A percentile compares a stretch with the other conserved stretches of the same genome.
Conservation (phyloP, 306 rosid species). For the Medicago ruthenica region DNA sequence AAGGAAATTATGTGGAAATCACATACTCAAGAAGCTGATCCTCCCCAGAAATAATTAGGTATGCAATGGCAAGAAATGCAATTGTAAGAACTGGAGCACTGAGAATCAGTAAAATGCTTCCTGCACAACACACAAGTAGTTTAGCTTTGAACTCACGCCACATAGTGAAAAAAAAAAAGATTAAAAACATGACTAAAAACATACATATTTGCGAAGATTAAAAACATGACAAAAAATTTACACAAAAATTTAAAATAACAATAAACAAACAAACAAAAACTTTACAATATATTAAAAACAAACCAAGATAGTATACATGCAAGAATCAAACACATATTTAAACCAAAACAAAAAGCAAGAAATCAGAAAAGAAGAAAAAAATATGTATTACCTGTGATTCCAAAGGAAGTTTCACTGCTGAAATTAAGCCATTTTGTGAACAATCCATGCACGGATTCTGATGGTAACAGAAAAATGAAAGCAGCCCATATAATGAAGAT, state of each 20-base stretch:
- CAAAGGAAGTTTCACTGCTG: conserved; percentile 53
- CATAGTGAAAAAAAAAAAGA: not conserved
- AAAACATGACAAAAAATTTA: not conserved
- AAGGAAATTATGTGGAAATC: not conserved
- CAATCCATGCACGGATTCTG: conserved; percentile 39
- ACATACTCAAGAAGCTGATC: conserved; percentile 63
- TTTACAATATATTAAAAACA: not conserved
- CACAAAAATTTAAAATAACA: not conserved
- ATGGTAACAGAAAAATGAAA: conserved; percentile 60
- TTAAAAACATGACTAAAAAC: too few species aligned
- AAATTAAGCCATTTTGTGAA: conserved; percentile 37
- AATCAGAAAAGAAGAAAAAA: not conserved
- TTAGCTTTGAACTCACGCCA: conserved; percentile 32
- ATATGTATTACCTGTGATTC: conserved; percentile 60
- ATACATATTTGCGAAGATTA: not conserved
- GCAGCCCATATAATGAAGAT: conserved; percentile 65
- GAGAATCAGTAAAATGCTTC: conserved; percentile 63
- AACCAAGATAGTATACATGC: not conserved
- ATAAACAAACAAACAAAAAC: not conserved
- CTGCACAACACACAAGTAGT: conserved; percentile 48
- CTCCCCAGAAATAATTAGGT: conserved; percentile 63
- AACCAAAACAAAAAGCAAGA: not conserved
- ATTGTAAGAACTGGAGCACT: conserved; percentile 70
- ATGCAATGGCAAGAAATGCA: conserved; percentile 69
- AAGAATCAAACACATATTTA: not conserved